Conservation (phyloP, 2,329 filamentous ascomycete species). For the Plenodomus tracheiphilus region DNA sequence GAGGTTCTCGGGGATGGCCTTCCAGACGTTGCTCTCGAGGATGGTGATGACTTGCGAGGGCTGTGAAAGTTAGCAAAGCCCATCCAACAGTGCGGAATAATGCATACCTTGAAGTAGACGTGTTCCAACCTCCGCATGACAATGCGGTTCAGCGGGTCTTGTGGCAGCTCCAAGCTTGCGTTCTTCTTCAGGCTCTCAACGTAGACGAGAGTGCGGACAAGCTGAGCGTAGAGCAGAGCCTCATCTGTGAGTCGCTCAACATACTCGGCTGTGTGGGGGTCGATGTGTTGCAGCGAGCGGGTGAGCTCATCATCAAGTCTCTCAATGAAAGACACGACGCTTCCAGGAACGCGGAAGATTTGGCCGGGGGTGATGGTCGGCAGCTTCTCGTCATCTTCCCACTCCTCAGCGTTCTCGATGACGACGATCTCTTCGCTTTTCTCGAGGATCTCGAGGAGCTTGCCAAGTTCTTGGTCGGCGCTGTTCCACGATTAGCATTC, state of each 20-base stretch:
- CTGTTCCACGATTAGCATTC: slow-evolving; percentile 26
- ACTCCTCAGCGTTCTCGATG: slow-evolving; percentile 90
- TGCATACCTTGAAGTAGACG: slow-evolving; percentile 89
- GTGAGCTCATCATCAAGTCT: slow-evolving; percentile 96
- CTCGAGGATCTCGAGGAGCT: slow-evolving; percentile 78
- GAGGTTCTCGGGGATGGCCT: slow-evolving; percentile 68
- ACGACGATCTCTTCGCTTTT: slow-evolving; percentile 80
- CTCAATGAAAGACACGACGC: slow-evolving; percentile 91
- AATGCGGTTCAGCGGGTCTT: slow-evolving; percentile 89
- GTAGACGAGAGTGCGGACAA: slow-evolving; percentile 87
- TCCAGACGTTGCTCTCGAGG: slow-evolving; percentile 93
- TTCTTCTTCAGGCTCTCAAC: slow-evolving; percentile 79
- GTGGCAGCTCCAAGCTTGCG: slow-evolving; percentile 69
- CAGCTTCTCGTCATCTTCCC: slow-evolving; percentile 97
- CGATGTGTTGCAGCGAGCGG: slow-evolving; percentile 94
- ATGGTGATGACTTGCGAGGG: slow-evolving; percentile 90
- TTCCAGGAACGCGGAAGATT: slow-evolving; percentile 89
- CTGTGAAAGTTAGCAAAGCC: slow-evolving; percentile 48
- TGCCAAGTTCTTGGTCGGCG: slow-evolving; percentile 82
- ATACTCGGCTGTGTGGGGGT: slow-evolving; percentile 98
- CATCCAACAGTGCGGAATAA: background rate
- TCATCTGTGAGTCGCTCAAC: slow-evolving; percentile 94
- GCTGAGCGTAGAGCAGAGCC: slow-evolving; percentile 84
- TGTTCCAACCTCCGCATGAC: slow-evolving; percentile 95
- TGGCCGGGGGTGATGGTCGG: slow-evolving; percentile 74